phyloP scores from a whole-genome alignment of 495 filamentous ascomycete genomes.

The Hypoxylon lienhwacheense region DNA sequence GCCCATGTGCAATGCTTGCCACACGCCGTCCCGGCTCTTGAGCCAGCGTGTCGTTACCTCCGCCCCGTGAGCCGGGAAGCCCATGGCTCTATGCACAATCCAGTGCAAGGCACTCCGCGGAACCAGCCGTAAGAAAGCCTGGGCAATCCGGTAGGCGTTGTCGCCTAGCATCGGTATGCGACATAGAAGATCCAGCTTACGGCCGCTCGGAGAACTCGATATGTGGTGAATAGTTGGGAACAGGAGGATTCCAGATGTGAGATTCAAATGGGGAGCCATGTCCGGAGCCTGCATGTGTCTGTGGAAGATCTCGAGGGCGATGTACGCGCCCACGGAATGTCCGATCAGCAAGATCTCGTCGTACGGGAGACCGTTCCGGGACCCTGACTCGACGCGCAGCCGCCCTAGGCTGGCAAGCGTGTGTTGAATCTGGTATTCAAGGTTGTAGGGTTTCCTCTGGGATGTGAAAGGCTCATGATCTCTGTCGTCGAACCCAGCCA shows the following conservation, averaged over 20 bases:
- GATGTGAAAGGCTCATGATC: slow-evolving; percentile 47
- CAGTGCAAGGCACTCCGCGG: slow-evolving; percentile 46
- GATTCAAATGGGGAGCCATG: slow-evolving; percentile 15
- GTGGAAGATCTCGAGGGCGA: slow-evolving; percentile 71
- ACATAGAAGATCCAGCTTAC: slow-evolving; percentile 56
- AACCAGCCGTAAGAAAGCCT: slow-evolving; percentile 50
- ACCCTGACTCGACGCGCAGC: slow-evolving; percentile 25
- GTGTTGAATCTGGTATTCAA: slow-evolving; percentile 65
- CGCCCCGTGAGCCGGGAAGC: slow-evolving; percentile 59
- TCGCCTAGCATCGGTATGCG: slow-evolving; percentile 58
- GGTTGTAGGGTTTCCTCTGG: slow-evolving; percentile 44
- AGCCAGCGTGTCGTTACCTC: slow-evolving; percentile 66
- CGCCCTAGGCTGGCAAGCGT: slow-evolving; percentile 36
- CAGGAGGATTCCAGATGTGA: slow-evolving; percentile 63
- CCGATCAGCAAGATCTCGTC: slow-evolving; percentile 73
- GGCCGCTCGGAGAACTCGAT: slow-evolving; percentile 64
- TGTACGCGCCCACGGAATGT: slow-evolving; percentile 80
- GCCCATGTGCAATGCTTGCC: slow-evolving; percentile 65
- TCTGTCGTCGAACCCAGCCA: slow-evolving; percentile 69
- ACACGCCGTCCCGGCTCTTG: slow-evolving; percentile 62
- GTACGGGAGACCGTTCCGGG: slow-evolving; percentile 31
- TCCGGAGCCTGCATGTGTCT: slow-evolving; percentile 46
- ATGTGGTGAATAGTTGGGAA: slow-evolving; percentile 82
- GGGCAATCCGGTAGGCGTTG: slow-evolving; percentile 55
- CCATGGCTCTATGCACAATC: slow-evolving; percentile 52